phyloP scores from a whole-genome alignment of 768 basidiomycete genomes.

The Lactifluus rugatus region DNA sequence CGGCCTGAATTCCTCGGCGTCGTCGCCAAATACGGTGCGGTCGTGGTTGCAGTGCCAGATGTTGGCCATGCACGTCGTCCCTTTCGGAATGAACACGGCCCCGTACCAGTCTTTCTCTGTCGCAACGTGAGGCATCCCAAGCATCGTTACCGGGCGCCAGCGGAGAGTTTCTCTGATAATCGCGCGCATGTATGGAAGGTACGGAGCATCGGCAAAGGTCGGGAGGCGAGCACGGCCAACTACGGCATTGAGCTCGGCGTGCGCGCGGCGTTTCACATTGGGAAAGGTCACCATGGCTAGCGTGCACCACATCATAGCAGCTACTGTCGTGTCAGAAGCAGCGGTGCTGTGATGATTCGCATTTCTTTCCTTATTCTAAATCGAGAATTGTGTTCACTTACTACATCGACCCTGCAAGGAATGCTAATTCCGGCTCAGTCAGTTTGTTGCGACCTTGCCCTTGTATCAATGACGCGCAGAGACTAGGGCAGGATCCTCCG shows the following conservation, averaged over 20 bases:
- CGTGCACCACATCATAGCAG: constrained; percentile 5
- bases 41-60: constrained; percentile 5
- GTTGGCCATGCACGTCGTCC: constrained; percentile 27
- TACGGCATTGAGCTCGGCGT: constrained; percentile 18
- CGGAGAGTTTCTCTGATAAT: constrained; percentile 1
- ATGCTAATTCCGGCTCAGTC: neutral
- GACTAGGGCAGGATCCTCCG: neutral
- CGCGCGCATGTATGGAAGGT: constrained; percentile 14
- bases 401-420: neutral
- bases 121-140: neutral
- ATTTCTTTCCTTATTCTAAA: neutral
- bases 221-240: constrained; percentile 18
- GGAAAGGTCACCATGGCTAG: constrained; percentile 19
- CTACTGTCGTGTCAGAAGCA: constrained; percentile 6
- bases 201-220: constrained; percentile 11
- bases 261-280: constrained; percentile 8
- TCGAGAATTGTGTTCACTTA: neutral
- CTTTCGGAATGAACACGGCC: constrained; percentile 27
- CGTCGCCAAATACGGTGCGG: constrained; percentile 7
- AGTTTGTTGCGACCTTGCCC: neutral
- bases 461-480: constrained; percentile 2
- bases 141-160: neutral
- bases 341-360: neutral
- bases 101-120: constrained; percentile 22
- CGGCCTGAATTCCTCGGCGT: constrained; percentile 18